These are phyloP conservation scores for Sphaerostilbella broomeana DNA, from an alignment of 2,329 filamentous ascomycete genomes.

Conservation along the genomic window DNA sequence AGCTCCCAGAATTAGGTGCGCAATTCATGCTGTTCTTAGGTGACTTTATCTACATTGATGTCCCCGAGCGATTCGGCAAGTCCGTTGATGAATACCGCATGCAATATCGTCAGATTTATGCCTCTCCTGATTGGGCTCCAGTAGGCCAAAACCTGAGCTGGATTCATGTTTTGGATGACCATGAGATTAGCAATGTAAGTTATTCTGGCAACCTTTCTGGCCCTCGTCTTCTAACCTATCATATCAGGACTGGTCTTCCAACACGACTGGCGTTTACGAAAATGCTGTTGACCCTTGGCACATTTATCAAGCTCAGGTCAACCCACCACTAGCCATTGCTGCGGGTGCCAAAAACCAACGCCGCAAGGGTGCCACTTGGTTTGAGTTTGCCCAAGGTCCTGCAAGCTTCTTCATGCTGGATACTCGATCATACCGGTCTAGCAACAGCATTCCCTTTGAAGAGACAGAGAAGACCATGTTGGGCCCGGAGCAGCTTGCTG, in stretches of 20 bases:
- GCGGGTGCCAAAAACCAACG: constrained; percentile 34
- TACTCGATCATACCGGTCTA: constrained; percentile 79
- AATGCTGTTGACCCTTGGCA: constrained; percentile 78
- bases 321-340: constrained; percentile 63
- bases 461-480: constrained; percentile 77
- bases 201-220: not conserved
- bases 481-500: constrained; percentile 67
- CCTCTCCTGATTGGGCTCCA: constrained; percentile 81
- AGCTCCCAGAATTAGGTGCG: constrained; percentile 63
- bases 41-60: constrained; percentile 87
- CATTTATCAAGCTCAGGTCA: constrained; percentile 77
- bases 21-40: constrained; percentile 79
- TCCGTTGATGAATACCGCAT: constrained; percentile 71
- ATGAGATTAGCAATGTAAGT: constrained; percentile 90
- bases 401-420: constrained; percentile 94
- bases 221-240: not conserved
- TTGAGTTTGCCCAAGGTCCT: constrained; percentile 81
- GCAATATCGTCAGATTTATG: constrained; percentile 93
- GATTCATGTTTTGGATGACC: constrained; percentile 95
- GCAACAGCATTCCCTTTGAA: constrained; percentile 52
- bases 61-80: constrained; percentile 71
- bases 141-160: constrained; percentile 79
- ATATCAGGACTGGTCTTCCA: constrained; percentile 78
- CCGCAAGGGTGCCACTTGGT: constrained; percentile 65
- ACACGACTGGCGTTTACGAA: constrained; percentile 71